Percentiles rank a stretch among this genome's conserved stretches.
Conservation (phyloP, 2,329 filamentous ascomycete genomes). For the Epichloe baconii region DNA sequence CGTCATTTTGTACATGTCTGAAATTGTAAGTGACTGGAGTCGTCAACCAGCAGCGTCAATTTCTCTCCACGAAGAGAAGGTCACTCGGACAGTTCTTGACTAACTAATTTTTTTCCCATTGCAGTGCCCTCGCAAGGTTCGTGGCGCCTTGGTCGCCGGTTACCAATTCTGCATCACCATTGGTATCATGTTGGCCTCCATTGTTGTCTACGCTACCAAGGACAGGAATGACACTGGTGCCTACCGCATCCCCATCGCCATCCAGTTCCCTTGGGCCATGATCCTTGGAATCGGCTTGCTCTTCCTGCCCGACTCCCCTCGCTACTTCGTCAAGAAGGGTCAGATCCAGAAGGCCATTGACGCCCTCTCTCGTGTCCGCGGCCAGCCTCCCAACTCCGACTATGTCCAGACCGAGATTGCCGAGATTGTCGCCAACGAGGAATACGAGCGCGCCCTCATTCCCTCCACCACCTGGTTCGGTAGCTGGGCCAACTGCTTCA, state of each 20-base stretch:
- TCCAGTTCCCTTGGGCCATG: slow-evolving; percentile 72
- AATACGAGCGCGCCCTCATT: slow-evolving; percentile 63
- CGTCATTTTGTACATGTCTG: slow-evolving; percentile 79
- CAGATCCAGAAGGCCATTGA: slow-evolving; percentile 50
- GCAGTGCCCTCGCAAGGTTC: slow-evolving; percentile 51
- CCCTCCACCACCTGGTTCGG: slow-evolving; percentile 51
- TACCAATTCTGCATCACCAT: slow-evolving; percentile 79
- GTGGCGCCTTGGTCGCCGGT: slow-evolving; percentile 65
- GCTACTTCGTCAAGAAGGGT: slow-evolving; percentile 73
- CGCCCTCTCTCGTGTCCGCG: slow-evolving; percentile 55
- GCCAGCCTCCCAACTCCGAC: slow-evolving; percentile 57
- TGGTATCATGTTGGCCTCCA: slow-evolving; percentile 61
- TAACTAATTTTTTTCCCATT: background rate
- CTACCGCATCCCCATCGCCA: slow-evolving; percentile 68
- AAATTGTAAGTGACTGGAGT: slow-evolving; percentile 41
- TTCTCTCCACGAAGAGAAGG: background rate
- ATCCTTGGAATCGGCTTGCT: slow-evolving; percentile 62
- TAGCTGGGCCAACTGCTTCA: slow-evolving; percentile 58
- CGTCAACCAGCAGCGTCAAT: background rate
- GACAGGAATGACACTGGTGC: slow-evolving; percentile 46
- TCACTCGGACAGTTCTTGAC: background rate
- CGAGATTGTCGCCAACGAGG: slow-evolving; percentile 79
- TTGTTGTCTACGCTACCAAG: slow-evolving; percentile 61
- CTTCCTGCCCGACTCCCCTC: slow-evolving; percentile 71
- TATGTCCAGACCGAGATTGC: slow-evolving; percentile 73